Base-by-base conservation (phyloP, 805 yeast genomes). In the Teunomyces gatunensis region DNA sequence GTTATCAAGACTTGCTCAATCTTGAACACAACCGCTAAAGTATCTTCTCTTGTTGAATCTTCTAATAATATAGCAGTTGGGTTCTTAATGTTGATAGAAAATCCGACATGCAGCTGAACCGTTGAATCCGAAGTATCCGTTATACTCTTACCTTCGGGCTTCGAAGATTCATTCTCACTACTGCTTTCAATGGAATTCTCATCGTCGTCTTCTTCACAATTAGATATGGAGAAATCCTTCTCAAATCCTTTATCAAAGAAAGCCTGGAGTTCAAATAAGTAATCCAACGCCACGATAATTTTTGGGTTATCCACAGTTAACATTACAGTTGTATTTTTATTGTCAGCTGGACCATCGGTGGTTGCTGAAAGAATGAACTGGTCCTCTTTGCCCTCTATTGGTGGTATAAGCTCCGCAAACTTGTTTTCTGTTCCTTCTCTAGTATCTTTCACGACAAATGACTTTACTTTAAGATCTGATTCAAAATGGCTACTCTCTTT, bases 11-110 rank as follows among this genome's bases (percentile, higher is more conserved):
- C 65, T 58, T 91, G 96, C 49, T 86, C 95, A 11, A 90, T 81
- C 58, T 88, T 87, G 69, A 94, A 85, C 1, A 92, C 97, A 50
- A 92, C 78, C 0, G 98, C 98, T 57, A 91, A 96, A 0, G 96
- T 81, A 50, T 83, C 76, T 2, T 66, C 61, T 6, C 75, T 71
- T 0, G 84, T 75, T 0, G 96, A 88, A 61, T 92, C 87, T 0
- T 96, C 96, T 37, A 94, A 67, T 27, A 94, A 67, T 15, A 89
- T 81, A 15, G 92, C 73, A 0, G 96, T 88, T 0, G 92, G 83
- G 47, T 89, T 85, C 5, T 83, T 81, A 35, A 94, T 67, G 57
- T 87, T 89, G 32, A 92, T 60, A 1, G 87, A 77, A 51, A 77
- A 79, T 0, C 82, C 83, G 20, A 81, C 40, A 27, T 60, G 56